Evolutionary conservation across 139 green algal genomes (phyloP), one percentile per base, ranked within the genome.

Genomic region (Chlamydomonas applanata): DNA sequence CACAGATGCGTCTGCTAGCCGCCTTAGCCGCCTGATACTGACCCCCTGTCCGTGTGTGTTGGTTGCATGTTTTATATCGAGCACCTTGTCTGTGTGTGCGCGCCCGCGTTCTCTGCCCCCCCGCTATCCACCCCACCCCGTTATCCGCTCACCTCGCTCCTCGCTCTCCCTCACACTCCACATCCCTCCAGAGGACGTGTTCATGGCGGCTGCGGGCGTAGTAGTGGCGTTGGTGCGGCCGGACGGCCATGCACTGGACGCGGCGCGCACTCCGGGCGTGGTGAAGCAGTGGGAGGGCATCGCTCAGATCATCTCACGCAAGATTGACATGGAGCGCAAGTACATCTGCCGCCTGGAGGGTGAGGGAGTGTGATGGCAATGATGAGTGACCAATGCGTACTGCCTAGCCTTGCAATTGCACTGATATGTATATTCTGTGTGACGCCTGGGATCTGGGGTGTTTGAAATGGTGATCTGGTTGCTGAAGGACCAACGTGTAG

Each of bases 321-420:
- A 92, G 74, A 77, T 88, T 13, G 79, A 91, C 2, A 84, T 78
- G 61, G 91, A 95, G 77, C 77, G 78, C 0, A 90, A 89, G 45
- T 97, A 97, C 77, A 86, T 97, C 29, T 76, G 74, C 22, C 82
- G 87, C 34, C 75, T 97, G 52, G 91, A 97, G 74, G 85, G 87
- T 91, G 66, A 56, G 82, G 1, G n/a, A n/a, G n/a, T n/a, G n/a
- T n/a, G n/a, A 49, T 11, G 7, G 40, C 40, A 7, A 49, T 49
- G 40, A 19, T 7, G 7, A 49, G 7, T 49, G 40, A n/a, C n/a
- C n/a, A n/a, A n/a, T n/a, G n/a, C n/a, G n/a, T n/a, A n/a, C n/a
- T n/a, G n/a, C n/a, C n/a, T n/a, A n/a, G n/a, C n/a, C n/a, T n/a
- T n/a, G n/a, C n/a, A n/a, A n/a, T n/a, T n/a, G n/a, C n/a, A n/a